A percentile compares a stretch with the other conserved stretches of the same genome.
Evolutionary conservation across 2,329 filamentous ascomycete genomes (phyloP).

Genomic region (Penicillium concentricum): DNA sequence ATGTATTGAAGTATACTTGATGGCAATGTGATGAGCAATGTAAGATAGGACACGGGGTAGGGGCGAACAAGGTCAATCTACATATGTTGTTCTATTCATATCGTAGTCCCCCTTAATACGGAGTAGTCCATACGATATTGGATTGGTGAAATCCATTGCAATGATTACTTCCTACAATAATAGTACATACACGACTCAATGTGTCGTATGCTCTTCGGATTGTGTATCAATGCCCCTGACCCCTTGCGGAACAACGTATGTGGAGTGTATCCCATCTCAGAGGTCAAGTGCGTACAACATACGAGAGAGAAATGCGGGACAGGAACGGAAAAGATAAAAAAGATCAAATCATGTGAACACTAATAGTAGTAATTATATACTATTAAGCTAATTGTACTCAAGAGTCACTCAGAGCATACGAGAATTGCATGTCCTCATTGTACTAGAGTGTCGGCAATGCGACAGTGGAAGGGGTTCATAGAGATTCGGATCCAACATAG

Average conservation of each 20-base stretch:
- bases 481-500: not conserved
- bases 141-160: not conserved
- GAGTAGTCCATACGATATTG: not conserved
- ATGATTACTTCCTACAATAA: not conserved
- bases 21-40: not conserved
- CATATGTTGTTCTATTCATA: not conserved
- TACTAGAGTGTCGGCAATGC: not conserved
- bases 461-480: not conserved
- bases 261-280: not conserved
- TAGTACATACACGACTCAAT: not conserved
- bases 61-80: not conserved
- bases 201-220: not conserved
- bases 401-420: slow-evolving; percentile 1
- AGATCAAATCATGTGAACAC: not conserved
- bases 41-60: not conserved
- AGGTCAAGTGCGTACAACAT: not conserved
- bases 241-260: not conserved
- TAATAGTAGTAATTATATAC: not conserved
- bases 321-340: not conserved
- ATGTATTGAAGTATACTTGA: not conserved
- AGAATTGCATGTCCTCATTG: not conserved
- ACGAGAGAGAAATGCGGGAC: not conserved
- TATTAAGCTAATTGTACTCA: slow-evolving; percentile 1
- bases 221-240: not conserved
- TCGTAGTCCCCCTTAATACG: not conserved